A percentile compares a stretch with the other conserved stretches of the same genome.
Evolutionary conservation across 768 basidiomycete genomes (phyloP).

Genomic region (Favolaschia claudopus): DNA sequence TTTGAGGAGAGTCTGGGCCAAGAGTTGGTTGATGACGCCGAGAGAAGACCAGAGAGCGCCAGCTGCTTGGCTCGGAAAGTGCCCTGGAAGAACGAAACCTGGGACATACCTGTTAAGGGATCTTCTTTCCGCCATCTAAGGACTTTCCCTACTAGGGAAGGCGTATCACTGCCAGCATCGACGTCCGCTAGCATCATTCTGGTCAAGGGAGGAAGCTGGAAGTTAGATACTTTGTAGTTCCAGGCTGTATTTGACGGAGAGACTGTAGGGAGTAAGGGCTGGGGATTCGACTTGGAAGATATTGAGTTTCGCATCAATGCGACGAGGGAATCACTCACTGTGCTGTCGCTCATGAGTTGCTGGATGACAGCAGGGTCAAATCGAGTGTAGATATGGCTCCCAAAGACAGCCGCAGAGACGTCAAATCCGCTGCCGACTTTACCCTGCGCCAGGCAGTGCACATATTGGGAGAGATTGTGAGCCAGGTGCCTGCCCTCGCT

Average conservation of each 20-base stretch:
- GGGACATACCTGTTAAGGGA: conserved; percentile 55
- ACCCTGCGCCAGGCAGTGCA: conserved; percentile 96
- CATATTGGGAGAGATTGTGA: conserved; percentile 93
- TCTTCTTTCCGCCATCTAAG: conserved; percentile 85
- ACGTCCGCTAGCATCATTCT: conserved; percentile 94
- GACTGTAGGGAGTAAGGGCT: conserved; percentile 58
- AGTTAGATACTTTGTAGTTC: conserved; percentile 74
- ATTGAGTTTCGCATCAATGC: background rate
- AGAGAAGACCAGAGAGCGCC: conserved; percentile 70
- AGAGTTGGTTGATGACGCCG: conserved; percentile 65
- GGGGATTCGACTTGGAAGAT: conserved; percentile 29
- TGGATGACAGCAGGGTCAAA: conserved; percentile 80
- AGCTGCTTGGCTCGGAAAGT: conserved; percentile 50
- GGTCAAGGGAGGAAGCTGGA: conserved; percentile 84
- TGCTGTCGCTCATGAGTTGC: conserved; percentile 65
- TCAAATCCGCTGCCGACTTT: conserved; percentile 99
- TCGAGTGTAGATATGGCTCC: conserved; percentile 91
- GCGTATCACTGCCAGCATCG: conserved; percentile 95
- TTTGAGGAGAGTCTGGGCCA: conserved; percentile 59
- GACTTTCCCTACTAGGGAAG: conserved; percentile 91
- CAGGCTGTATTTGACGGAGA: conserved; percentile 73
- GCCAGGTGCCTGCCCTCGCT: conserved; percentile 66
- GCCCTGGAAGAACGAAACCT: background rate
- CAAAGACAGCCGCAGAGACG: conserved; percentile 91
- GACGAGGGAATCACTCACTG: conserved; percentile 41